These are phyloP conservation scores for Periglandula ipomoeae DNA, from an alignment of 2,329 filamentous ascomycete genomes.

Conservation along the genomic window DNA sequence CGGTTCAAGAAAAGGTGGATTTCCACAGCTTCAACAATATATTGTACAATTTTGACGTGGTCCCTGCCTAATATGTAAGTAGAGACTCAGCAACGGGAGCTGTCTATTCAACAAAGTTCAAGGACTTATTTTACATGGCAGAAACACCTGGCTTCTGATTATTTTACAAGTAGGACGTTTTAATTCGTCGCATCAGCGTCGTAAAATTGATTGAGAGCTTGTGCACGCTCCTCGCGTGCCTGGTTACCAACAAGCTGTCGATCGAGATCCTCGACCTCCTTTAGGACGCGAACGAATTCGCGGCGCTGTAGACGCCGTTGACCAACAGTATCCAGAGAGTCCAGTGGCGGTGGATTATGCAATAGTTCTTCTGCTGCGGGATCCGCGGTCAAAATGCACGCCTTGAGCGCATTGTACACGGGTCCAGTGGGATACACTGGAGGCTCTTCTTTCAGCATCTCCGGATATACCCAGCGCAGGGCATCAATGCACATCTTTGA, in stretches of 20 bases:
- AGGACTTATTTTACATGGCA: neutral
- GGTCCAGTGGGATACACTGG: slow-evolving; percentile 33
- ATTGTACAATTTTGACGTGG: too few relatives aligned
- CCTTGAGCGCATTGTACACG: slow-evolving; percentile 39
- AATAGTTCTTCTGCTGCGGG: slow-evolving; percentile 32
- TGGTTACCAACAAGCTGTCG: slow-evolving; percentile 6
- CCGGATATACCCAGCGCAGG: slow-evolving; percentile 44
- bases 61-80: too few relatives aligned
- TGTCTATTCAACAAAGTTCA: too few relatives aligned
- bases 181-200: neutral
- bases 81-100: too few relatives aligned
- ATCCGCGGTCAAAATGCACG: slow-evolving; percentile 47
- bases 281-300: slow-evolving; percentile 24
- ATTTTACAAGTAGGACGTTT: neutral
- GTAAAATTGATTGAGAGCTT: slow-evolving; percentile 8
- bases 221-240: slow-evolving; percentile 11
- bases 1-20: too few relatives aligned
- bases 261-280: slow-evolving; percentile 20
- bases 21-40: too few relatives aligned
- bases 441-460: slow-evolving; percentile 48
- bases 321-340: slow-evolving; percentile 8
- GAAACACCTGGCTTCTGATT: neutral
- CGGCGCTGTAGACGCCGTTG: slow-evolving; percentile 17
- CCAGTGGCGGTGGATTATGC: slow-evolving; percentile 9
- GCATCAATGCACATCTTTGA: slow-evolving; percentile 35